Evolutionary conservation across 495 filamentous ascomycete genomes (phyloP), one percentile per base, ranked within the genome.

Genomic region (Extremus antarcticus): DNA sequence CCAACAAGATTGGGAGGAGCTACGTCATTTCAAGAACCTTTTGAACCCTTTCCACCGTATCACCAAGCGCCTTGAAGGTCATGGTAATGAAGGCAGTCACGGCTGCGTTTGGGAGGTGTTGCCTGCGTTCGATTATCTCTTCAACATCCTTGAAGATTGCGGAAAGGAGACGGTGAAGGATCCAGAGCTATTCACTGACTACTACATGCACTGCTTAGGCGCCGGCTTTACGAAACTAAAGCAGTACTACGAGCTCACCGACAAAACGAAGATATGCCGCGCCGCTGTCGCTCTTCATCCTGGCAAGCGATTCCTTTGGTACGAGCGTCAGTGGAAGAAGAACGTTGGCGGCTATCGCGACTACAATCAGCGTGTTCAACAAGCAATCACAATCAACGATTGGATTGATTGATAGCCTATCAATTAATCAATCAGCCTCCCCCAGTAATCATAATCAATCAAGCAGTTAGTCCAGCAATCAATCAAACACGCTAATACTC

Each of bases 251-350:
- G 22, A 50, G 21, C 11, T 3, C 13, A 41, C 50, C 10, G 54
- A 56, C 23, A 11, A 40, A 29, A 56, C 22, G 15, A 16, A 24
- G 13, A 21, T 51, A 15, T 56, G 53, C 29, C 25, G 47, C 15
- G 54, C 54, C 13, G 54, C 54, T 13, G 32, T 56, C 7, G 47
- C 47, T 9, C 54, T 56, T 8, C 48, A 56, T 32, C 54, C 54
- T 53, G 16, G 22, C 11, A 38, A 51, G n/a, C 11, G 47, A 7
- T 51, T 40, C n/a, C 9, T 15, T 13, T 56, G 22, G 17, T 56
- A 54, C 43, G 47, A 56, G 19, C 11, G 19, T 15, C n/a, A 53
- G 35, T 56, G 25, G 54, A n/a, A n/a, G n/a, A n/a, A n/a, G n/a
- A n/a, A n/a, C n/a, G n/a, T n/a, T n/a, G n/a, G n/a, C n/a, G n/a